A percentile compares a stretch with the other conserved stretches of the same genome.
Evolutionary conservation across 2,329 filamentous ascomycete genomes (phyloP).

Genomic region (Coniochaeta hoffmannii): DNA sequence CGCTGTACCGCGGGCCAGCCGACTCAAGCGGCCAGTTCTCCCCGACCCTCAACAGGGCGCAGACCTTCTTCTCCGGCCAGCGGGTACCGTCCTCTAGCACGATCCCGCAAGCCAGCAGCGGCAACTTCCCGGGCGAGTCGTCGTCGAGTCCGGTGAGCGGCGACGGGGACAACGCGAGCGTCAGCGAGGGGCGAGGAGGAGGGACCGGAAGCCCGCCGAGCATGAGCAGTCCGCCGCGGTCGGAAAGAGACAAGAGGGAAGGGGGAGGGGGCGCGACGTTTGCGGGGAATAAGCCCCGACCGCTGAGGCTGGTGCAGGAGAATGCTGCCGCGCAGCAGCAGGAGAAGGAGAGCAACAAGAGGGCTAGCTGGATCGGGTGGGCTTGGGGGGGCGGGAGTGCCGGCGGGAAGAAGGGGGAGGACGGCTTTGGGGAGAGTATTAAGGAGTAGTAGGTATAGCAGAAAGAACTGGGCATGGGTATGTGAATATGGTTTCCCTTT

Average conservation of each 20-base stretch:
- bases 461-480: neutral
- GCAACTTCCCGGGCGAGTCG: conserved; percentile 66
- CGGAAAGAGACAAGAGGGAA: conserved; percentile 46
- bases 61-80: conserved; percentile 55
- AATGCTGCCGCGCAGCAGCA: conserved; percentile 41
- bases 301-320: conserved; percentile 81
- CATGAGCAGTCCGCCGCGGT: conserved; percentile 23
- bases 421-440: conserved; percentile 13
- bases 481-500: neutral
- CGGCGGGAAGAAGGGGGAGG: conserved; percentile 42
- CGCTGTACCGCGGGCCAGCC: conserved; percentile 73
- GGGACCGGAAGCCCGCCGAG: conserved; percentile 30
- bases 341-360: too few relatives aligned
- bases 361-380: conserved; percentile 61
- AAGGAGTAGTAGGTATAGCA: conserved; percentile 15
- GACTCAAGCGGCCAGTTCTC: conserved; percentile 59
- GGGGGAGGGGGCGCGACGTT: conserved; percentile 42
- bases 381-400: conserved; percentile 23
- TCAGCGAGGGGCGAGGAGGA: conserved; percentile 38
- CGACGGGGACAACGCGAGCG: too few relatives aligned
- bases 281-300: conserved; percentile 69
- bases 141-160: conserved; percentile 60
- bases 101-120: conserved; percentile 30
- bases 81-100: conserved; percentile 32
- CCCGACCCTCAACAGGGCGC: conserved; percentile 50